phyloP scores from a whole-genome alignment of 75 land plant species.

The Cupressus sempervirens region DNA sequence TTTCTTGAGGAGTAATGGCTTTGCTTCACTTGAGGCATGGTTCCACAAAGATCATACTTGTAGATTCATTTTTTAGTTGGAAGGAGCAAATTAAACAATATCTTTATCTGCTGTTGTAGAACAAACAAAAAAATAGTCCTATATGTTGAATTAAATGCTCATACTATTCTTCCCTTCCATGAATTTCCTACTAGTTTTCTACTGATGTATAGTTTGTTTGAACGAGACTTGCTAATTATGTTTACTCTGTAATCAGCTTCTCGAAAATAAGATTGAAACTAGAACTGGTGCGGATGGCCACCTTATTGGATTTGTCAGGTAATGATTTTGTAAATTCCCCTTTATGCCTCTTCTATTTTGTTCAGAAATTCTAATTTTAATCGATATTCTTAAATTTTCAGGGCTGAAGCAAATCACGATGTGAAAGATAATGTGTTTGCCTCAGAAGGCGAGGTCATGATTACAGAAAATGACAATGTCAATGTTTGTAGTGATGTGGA shows the following conservation, averaged over 20 bases:
- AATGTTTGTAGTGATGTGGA: not conserved
- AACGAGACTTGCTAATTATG: not conserved
- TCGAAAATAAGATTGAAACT: conserved; percentile 12
- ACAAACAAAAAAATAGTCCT: not conserved
- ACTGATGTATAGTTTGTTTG: not conserved
- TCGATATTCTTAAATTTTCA: not conserved
- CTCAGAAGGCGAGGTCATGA: not conserved
- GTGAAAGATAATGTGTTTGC: not conserved
- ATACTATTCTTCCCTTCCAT: not conserved
- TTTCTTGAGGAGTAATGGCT: not conserved
- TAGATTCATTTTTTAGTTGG: not conserved
- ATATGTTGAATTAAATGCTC: not conserved
- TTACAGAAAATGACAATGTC: not conserved
- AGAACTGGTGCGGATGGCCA: not conserved
- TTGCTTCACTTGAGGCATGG: not conserved
- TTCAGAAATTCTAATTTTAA: not conserved
- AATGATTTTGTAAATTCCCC: not conserved
- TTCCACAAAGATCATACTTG: not conserved
- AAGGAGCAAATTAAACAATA: too few relatives aligned
- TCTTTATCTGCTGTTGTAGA: not conserved
- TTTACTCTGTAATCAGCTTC: conserved; percentile 6
- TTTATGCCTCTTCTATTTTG: not conserved
- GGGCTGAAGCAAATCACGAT: not conserved
- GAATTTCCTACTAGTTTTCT: not conserved
- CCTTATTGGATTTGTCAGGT: conserved; percentile 8